Percentiles rank a stretch among this genome's conserved stretches.
phyloP scores from a whole-genome alignment of 2,329 filamentous ascomycete species.

The Trichoderma sp. region DNA sequence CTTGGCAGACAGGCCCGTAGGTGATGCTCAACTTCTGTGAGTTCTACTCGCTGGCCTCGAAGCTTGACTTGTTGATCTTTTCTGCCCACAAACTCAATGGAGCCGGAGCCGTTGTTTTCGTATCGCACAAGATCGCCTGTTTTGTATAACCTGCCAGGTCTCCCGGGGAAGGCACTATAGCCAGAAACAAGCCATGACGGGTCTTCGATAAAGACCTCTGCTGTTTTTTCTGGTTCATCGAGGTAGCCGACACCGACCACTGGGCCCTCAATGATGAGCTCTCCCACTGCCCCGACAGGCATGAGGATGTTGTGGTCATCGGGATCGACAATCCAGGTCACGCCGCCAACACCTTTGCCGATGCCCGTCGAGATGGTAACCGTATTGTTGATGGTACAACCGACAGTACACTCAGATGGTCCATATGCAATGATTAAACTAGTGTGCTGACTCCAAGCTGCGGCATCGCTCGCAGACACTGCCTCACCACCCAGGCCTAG shows the following conservation, averaged over 20 bases:
- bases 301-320: slow-evolving; percentile 48
- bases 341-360: slow-evolving; percentile 49
- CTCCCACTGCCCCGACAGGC: slow-evolving; percentile 52
- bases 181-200: slow-evolving; percentile 53
- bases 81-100: slow-evolving; percentile 60
- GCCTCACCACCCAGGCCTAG: slow-evolving; percentile 54
- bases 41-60: slow-evolving; percentile 64
- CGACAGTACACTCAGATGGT: slow-evolving; percentile 56
- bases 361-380: slow-evolving; percentile 47
- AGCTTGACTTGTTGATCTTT: slow-evolving; percentile 71
- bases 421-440: slow-evolving; percentile 55
- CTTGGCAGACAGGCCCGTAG: slow-evolving; percentile 47
- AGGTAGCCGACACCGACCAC: slow-evolving; percentile 65
- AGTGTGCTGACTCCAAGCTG: slow-evolving; percentile 48
- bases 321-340: slow-evolving; percentile 55
- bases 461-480: slow-evolving; percentile 53
- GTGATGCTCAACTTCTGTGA: slow-evolving; percentile 55
- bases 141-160: slow-evolving; percentile 54
- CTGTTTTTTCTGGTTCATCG: slow-evolving; percentile 58
- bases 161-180: slow-evolving; percentile 37
- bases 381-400: slow-evolving; percentile 52
- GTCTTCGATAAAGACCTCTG: slow-evolving; percentile 57
- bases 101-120: slow-evolving; percentile 53
- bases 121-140: slow-evolving; percentile 62
- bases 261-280: slow-evolving; percentile 58